A percentile compares a stretch with the other conserved stretches of the same genome.
Evolutionary conservation across 2,329 filamentous ascomycete species (phyloP).

Genomic region (Diplodia sapinea): DNA sequence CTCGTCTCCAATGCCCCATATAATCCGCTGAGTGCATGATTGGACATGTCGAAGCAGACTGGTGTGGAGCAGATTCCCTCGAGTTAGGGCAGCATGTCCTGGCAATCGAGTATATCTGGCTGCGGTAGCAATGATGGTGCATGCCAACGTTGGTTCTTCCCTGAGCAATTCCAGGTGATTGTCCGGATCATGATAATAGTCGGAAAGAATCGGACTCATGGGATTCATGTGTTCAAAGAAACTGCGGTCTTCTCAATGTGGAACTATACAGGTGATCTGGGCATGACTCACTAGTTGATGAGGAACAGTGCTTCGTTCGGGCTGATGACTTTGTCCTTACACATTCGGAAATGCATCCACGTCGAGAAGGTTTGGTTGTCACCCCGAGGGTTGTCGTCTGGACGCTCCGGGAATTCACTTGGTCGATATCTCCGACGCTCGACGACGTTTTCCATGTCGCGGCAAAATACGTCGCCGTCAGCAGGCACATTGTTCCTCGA

Average conservation of each 20-base stretch:
- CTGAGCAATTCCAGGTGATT: slow-evolving; percentile 23
- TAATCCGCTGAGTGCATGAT: not conserved
- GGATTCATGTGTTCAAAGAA: slow-evolving; percentile 24
- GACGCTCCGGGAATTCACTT: not conserved
- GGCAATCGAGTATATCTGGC: slow-evolving; percentile 17
- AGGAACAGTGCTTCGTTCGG: slow-evolving; percentile 23
- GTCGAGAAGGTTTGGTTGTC: slow-evolving; percentile 18
- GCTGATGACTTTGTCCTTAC: slow-evolving; percentile 22
- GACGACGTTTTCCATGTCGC: not conserved
- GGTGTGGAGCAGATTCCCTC: slow-evolving; percentile 15
- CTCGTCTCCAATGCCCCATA: slow-evolving; percentile 24
- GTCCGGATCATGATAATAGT: slow-evolving; percentile 22
- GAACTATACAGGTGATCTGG: too few relatives aligned
- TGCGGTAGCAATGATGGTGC: slow-evolving; percentile 22
- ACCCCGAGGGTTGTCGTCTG: slow-evolving; percentile 12
- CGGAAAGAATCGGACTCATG: slow-evolving; percentile 17
- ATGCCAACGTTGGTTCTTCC: slow-evolving; percentile 23
- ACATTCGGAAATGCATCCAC: slow-evolving; percentile 26
- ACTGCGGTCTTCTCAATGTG: not conserved
- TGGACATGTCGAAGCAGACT: slow-evolving; percentile 23
- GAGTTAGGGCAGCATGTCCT: slow-evolving; percentile 14
- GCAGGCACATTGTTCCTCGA: not conserved
- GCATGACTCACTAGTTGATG: slow-evolving; percentile 20
- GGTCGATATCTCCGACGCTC: not conserved
- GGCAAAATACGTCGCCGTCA: not conserved